Evolutionary conservation across 495 filamentous ascomycete species (phyloP), one percentile per base, ranked within the genome.

Genomic region (Bryoglossum gracile): DNA sequence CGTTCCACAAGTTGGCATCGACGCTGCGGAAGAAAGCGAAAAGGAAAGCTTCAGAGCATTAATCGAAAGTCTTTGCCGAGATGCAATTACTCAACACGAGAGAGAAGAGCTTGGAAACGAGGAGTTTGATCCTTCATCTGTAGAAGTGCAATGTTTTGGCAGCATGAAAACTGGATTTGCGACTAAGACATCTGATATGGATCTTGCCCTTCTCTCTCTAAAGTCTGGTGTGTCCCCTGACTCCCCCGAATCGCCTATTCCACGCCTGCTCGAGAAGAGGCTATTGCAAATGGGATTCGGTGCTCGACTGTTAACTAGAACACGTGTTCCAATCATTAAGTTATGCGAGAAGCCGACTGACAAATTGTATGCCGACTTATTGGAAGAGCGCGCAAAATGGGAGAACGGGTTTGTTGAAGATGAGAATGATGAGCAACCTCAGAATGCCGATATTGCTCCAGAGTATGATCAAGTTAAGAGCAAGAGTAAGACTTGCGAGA

Each of bases 281-380:
- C 69, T 92, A n/a, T 69, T 89, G n/a, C 71, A 84, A 3, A 55
- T 70, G 25, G 84, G 83, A 0, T 78, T 79, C 48, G 83, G 83
- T 32, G 84, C 82, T 17, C 71, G 82, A 1, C 63, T 91, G 6
- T 72, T 90, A 6, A 80, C 82, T 17, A 73, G 71, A 28, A 89
- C 88, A 6, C 74, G 86, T 52, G 80, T 89, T 23, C 88, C 88
- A 18, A 90, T 92, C 47, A 80, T 94, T 58, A 87, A 88, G 54
- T 66, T 94, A 24, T 89, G 84, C 64, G 75, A 89, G 58, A 76
- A 73, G 47, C 85, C 85, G 4, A 69, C 70, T 0, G 55, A 63
- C 4, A 62, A 73, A 18, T 70, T 88, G 13, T 67, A 68, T 13
- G 32, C 51, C 3, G 68, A 66, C 13, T 67, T 88, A 2, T 46